A percentile compares a stretch with the other conserved stretches of the same genome.
phyloP scores from a whole-genome alignment of 257 asterid species.

The Nicotiana tabacum region DNA sequence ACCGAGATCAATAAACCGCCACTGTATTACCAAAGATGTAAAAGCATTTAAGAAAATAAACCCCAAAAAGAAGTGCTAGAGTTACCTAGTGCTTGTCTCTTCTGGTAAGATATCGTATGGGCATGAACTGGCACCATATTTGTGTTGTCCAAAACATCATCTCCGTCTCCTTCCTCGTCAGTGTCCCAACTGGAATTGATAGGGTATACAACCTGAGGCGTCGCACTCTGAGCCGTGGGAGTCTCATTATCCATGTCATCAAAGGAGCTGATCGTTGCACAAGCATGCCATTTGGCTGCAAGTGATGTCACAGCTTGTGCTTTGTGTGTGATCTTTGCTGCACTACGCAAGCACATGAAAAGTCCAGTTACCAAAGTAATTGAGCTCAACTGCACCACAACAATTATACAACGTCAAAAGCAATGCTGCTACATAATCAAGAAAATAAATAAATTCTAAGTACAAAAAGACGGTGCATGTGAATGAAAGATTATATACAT shows the following conservation, averaged over 20 bases:
- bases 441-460: not conserved
- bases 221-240: slow-evolving; percentile 28
- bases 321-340: slow-evolving; percentile 88
- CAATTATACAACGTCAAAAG: not conserved
- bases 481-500: slow-evolving; percentile 5
- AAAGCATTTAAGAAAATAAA: not conserved
- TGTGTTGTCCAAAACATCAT: slow-evolving; percentile 70
- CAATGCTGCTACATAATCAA: not conserved
- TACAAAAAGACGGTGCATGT: not conserved
- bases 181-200: slow-evolving; percentile 35
- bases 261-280: slow-evolving; percentile 61
- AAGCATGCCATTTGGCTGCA: slow-evolving; percentile 92
- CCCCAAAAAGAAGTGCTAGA: not conserved
- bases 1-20: not conserved
- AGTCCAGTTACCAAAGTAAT: slow-evolving; percentile 78
- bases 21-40: not conserved
- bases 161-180: slow-evolving; percentile 90
- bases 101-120: slow-evolving; percentile 66
- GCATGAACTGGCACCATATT: slow-evolving; percentile 45
- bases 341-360: slow-evolving; percentile 77
- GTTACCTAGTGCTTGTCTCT: slow-evolving; percentile 89
- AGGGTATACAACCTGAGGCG: slow-evolving; percentile 21
- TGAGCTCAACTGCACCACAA: slow-evolving; percentile 63
- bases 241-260: slow-evolving; percentile 41
- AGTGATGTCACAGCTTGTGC: slow-evolving; percentile 69